Percentiles rank a stretch among this genome's conserved stretches.
Conservation (phyloP, 164 flowering plant species). For the Nelumbo lutea region DNA sequence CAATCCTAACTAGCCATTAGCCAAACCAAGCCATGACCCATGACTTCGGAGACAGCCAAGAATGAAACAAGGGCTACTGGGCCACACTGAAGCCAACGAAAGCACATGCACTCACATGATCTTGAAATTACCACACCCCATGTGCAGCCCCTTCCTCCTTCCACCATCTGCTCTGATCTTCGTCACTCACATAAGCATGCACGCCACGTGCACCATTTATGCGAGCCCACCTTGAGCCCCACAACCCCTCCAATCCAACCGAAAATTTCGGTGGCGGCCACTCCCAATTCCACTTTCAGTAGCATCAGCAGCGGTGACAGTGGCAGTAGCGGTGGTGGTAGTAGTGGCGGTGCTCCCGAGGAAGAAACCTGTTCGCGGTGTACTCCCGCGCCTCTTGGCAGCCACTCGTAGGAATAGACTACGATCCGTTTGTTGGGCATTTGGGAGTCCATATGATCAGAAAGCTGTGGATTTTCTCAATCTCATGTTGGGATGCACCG, state of each 20-base stretch:
- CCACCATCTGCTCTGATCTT: not conserved
- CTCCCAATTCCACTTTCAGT: too few relatives aligned
- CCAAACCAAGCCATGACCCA: too few relatives aligned
- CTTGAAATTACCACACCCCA: constrained; percentile 8
- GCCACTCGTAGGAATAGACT: not conserved
- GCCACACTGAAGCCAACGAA: not conserved
- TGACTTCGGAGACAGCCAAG: too few relatives aligned
- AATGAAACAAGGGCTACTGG: too few relatives aligned
- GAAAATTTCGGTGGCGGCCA: too few relatives aligned
- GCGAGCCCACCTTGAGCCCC: constrained; percentile 1
- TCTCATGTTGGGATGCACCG: too few relatives aligned
- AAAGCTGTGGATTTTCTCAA: too few relatives aligned
- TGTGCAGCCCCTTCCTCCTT: constrained; percentile 2
- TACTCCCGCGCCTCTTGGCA: not conserved
- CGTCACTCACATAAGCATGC: not conserved
- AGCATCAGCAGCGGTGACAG: not conserved
- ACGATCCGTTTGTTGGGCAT: not conserved
- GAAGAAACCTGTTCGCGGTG: not conserved
- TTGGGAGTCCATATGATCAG: not conserved
- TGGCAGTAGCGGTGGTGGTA: not conserved
- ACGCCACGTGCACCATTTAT: not conserved
- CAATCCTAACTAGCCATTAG: too few relatives aligned
- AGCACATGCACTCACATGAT: constrained; percentile 21
- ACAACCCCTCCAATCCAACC: not conserved
- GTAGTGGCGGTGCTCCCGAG: not conserved